Evolutionary conservation across 2,329 filamentous ascomycete species (phyloP), one percentile per base, ranked within the genome.

Genomic region (Aspergillus pseudoviridinutans): DNA sequence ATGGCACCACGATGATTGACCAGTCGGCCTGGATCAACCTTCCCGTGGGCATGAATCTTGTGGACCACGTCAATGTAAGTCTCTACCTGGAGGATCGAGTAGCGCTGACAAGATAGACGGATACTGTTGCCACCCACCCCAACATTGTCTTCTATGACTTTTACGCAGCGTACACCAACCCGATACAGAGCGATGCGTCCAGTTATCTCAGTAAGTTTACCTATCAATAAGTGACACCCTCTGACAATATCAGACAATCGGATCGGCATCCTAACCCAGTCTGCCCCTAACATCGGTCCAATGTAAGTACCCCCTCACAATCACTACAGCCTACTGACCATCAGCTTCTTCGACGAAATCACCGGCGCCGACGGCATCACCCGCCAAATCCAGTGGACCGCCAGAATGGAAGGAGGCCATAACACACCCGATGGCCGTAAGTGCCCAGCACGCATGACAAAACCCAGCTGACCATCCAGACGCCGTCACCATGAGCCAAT

Each of bases 231-330:
- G 17, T 6, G 4, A 49, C 12, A n/a, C 50, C 12, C 14, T 32
- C 41, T 32, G 44, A 50, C 60, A n/a, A n/a, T 24, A 3, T 9
- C 22, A 62, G 60, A 49, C 10, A 44, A 42, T 28, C 61, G 61
- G 1, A 59, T 51, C 7, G 61, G 61, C 8, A 54, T 58, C 10
- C 53, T 62, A 7, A 50, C 61, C 7, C 61, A 62, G 44, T 51
- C 61, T 3, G 61, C 61, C 8, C 61, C 61, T 10, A 62, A 62
- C 38, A 58, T 62, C 44, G 55, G 57, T n/a, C 61, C 61, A 8
- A 51, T 61, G 60, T 62, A 57, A 22, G 56, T 27, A 22, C 32
- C 3, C 5, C 12, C 6, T 17, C 32, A 5, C 2, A 6, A 17
- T 7, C 2, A 7, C 4, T 3, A 17, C 32, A 38, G 32, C 14